phyloP scores from a whole-genome alignment of 2,329 filamentous ascomycete genomes.

The Drechslerella dactyloides region DNA sequence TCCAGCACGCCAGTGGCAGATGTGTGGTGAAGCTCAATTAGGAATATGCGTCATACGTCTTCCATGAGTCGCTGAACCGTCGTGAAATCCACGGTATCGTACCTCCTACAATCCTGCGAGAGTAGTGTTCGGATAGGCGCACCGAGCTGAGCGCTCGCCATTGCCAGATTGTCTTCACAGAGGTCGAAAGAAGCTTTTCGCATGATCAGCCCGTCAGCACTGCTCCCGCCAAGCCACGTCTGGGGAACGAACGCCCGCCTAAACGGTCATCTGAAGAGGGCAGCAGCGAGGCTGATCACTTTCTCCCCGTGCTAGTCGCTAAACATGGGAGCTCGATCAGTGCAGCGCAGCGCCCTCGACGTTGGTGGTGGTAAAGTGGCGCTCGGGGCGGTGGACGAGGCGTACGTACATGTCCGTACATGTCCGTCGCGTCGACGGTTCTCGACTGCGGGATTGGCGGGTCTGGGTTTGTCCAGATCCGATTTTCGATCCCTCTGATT shows the following conservation, averaged over 20 bases:
- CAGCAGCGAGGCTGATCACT: not conserved
- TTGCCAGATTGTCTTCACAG: too few relatives aligned
- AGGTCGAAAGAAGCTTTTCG: not conserved
- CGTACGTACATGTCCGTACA: too few relatives aligned
- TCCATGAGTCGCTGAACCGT: too few relatives aligned
- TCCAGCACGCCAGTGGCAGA: too few relatives aligned
- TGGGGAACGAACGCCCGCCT: not conserved
- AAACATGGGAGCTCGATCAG: slow-evolving; percentile 1
- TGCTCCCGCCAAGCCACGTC: not conserved
- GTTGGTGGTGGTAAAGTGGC: too few relatives aligned
- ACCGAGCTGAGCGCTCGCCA: too few relatives aligned
- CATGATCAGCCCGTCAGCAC: not conserved
- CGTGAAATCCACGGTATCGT: too few relatives aligned
- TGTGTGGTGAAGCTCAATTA: not conserved
- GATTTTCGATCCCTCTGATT: not conserved
- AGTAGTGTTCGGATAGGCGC: too few relatives aligned
- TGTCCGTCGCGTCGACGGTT: slow-evolving; percentile 10
- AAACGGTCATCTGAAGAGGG: not conserved
- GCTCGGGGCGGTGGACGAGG: not conserved
- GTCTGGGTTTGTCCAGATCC: slow-evolving; percentile 39
- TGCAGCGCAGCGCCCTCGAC: too few relatives aligned
- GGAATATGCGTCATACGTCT: too few relatives aligned
- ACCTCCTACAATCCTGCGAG: too few relatives aligned
- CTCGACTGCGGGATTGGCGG: slow-evolving; percentile 21
- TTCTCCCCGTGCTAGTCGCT: not conserved